phyloP scores from a whole-genome alignment of 2,329 filamentous ascomycete genomes.

The Arthrobotrys iridis region DNA sequence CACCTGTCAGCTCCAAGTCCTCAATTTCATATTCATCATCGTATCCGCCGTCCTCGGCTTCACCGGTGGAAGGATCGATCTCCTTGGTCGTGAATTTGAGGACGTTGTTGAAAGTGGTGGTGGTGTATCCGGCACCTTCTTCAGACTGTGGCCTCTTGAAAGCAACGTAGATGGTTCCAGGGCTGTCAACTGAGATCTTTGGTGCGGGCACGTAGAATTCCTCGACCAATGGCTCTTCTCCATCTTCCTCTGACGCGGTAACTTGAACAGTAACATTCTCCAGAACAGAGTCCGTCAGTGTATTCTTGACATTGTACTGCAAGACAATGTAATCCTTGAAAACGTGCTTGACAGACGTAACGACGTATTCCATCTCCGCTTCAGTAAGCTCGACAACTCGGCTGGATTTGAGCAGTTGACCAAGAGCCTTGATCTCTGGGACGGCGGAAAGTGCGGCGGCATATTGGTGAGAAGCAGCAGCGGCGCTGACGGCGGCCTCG shows the following conservation, averaged over 20 bases:
- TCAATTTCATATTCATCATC: conserved; percentile 98
- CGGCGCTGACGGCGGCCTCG: conserved; percentile 79
- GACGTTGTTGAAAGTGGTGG: conserved; percentile 85
- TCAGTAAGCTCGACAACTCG: conserved; percentile 88
- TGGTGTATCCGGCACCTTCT: conserved; percentile 72
- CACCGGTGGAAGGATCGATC: conserved; percentile 91
- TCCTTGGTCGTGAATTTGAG: conserved; percentile 98
- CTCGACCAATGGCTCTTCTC: conserved; percentile 68
- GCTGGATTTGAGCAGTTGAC: conserved; percentile 90
- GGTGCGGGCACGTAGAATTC: conserved; percentile 93
- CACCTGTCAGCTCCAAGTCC: conserved; percentile 87
- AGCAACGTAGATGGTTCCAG: conserved; percentile 92
- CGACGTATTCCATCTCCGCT: conserved; percentile 96
- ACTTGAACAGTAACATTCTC: conserved; percentile 88
- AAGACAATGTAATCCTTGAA: conserved; percentile 97
- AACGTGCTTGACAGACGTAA: conserved; percentile 91
- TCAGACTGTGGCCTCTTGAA: conserved; percentile 74
- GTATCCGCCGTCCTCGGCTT: conserved; percentile 90
- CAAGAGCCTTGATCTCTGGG: conserved; percentile 90
- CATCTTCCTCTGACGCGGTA: conserved; percentile 81
- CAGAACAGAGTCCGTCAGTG: conserved; percentile 85
- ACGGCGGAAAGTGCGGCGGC: conserved; percentile 67
- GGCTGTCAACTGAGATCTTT: conserved; percentile 82
- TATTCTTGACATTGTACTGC: conserved; percentile 98
- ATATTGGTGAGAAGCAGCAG: conserved; percentile 86